Base-by-base conservation (phyloP, 768 basidiomycete genomes). In the Mycena amicta region DNA sequence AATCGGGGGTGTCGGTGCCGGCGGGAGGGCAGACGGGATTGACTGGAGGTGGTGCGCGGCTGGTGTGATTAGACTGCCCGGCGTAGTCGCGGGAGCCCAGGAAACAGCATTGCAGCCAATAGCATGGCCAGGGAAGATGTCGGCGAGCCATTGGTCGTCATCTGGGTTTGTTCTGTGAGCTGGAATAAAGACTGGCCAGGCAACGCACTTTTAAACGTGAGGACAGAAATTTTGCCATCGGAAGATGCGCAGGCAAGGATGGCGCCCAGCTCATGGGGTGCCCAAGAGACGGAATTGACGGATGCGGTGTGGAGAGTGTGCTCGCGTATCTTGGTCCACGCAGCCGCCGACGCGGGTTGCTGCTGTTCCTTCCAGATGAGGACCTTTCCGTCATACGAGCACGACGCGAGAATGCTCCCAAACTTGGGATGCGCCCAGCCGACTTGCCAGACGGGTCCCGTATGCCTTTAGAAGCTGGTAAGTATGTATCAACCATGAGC, bases 391-490 rank as follows among this genome's bases (percentile, higher is more conserved):
- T 99, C 97, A 72, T 98, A 98, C 4, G 95, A 97, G 70, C 94
- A 96, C n/a, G 93, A 95, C 27, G 96, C 96, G 53, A 99, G 86
- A 67, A 99, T 96, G 61, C 90, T 87, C 2, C 97, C 97, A 67
- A 91, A 99, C 72, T 94, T 97, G 25, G 97, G 97, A 67, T 99
- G 96, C 2, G 92, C 96, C 97, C 97, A 99, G 23, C 95, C 86
- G 51, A 99, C 89, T 67, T 96, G 94, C 95, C 96, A 98, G 33
- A 99, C 95, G 5, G 97, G 96, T 11, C 96, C 95, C 3, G 92
- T 92, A 74, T 98, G 97, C 39, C 95, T 97, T 62, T 22, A 50
- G 43, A 53, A 33, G 2, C 26, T 11, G 43, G n/a, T n/a, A n/a
- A n/a, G n/a, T n/a, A n/a, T n/a, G n/a, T n/a, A n/a, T n/a, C n/a